Conservation (phyloP, 768 basidiomycete species). For the Exidia glandulosa region DNA sequence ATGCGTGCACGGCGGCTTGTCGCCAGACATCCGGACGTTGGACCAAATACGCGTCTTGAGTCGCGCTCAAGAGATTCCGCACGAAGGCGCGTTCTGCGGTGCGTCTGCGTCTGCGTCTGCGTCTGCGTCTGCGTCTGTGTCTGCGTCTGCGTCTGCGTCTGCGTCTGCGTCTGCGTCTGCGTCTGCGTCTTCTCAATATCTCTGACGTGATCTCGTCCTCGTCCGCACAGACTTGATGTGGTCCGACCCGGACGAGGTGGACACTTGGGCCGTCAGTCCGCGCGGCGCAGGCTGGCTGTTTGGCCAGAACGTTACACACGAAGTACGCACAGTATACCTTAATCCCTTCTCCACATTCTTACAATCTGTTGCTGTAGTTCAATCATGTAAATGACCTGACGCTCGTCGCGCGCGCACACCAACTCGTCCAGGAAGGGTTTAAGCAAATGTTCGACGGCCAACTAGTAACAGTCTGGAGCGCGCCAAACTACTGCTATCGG, state of each 20-base stretch:
- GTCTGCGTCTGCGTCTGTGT: too few relatives aligned
- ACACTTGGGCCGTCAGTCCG: conserved; percentile 94
- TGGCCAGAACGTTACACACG: conserved; percentile 72
- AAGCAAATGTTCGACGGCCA: conserved; percentile 95
- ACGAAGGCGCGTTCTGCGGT: conserved; percentile 98
- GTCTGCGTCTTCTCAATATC: conserved; percentile 11
- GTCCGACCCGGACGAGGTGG: conserved; percentile 93
- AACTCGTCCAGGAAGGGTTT: conserved; percentile 90
- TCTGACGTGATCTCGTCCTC: background rate
- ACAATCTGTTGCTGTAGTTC: conserved; percentile 41
- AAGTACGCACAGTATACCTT: conserved; percentile 34
- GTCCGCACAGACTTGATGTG: conserved; percentile 77
- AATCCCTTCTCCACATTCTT: background rate
- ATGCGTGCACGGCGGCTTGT: conserved; percentile 93
- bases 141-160: too few relatives aligned
- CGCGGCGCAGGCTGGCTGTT: conserved; percentile 95
- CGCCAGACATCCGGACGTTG: conserved; percentile 88
- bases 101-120: too few relatives aligned
- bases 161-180: too few relatives aligned
- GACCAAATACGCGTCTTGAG: conserved; percentile 91
- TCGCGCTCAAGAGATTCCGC: conserved; percentile 94
- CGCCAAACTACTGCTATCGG: conserved; percentile 77
- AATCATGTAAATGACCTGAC: conserved; percentile 82
- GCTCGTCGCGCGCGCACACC: conserved; percentile 91
- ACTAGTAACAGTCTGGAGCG: conserved; percentile 89